Evolutionary conservation across 2,329 filamentous ascomycete species (phyloP), one percentile per base, ranked within the genome.

Genomic region (Colletotrichum plurivorum): DNA sequence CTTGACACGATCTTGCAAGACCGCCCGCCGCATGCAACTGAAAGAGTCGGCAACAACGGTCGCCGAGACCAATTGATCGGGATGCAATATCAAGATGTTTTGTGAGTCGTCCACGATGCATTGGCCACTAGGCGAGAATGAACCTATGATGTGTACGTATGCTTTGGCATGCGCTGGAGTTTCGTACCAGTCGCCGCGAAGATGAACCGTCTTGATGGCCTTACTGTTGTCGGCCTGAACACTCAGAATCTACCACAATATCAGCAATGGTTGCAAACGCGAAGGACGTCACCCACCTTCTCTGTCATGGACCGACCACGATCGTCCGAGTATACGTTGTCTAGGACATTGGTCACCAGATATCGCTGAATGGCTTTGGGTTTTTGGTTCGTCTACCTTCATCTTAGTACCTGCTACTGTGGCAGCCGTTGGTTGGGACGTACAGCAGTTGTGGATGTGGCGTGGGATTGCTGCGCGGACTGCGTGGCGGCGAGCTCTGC

Each of bases 31-130:
- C 77, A 93, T 91, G 77, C 96, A 99, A 25, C 91, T 92, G 78
- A 98, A 97, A 0, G 96, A 97, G 79, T 99, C 96, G n/a, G 94
- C 95, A 51, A 99, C 93, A 5, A 97, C 94, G 0, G 96, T 98
- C 3, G 96, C 93, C 2, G 96, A 98, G 61, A 99, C 92, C 41
- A 99, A 88, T 80, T 98, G 95, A 76, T 99, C 96, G 0, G 96
- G 96, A 76, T 99, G 95, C 15, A 99, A 83, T 66, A 99, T 94
- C 58, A 99, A 84, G 79, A 98, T 92, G 74, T 95, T 94, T 57
- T 92, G 87, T 3, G 88, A 85, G 78, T 98, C 94, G 76, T 97
- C 93, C 71, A 98, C 87, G 54, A 97, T 82, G 77, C 95, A 97
- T 77, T 91, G 89, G 2, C 93, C 93, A 16, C 83, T 85, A 1